Evolutionary conservation across 495 filamentous ascomycete genomes (phyloP).

Genomic region (Margaritispora aquatica): DNA sequence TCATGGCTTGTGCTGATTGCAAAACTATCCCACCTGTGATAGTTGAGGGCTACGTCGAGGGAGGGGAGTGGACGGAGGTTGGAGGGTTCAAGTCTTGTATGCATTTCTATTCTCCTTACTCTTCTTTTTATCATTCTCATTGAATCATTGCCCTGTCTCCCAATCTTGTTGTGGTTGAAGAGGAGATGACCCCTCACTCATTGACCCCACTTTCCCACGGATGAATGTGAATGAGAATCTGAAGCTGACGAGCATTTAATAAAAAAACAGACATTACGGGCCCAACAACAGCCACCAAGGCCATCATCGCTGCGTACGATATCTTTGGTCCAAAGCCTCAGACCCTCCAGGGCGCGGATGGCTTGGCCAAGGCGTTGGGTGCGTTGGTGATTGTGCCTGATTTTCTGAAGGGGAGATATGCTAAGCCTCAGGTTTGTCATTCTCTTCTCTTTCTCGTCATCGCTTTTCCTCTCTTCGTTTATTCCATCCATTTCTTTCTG

Average conservation of each 20-base stretch:
- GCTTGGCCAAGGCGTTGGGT: conserved; percentile 33
- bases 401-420: conserved; percentile 34
- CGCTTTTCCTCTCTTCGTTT: not conserved
- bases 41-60: conserved; percentile 36
- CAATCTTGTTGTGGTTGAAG: not conserved
- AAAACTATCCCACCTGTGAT: conserved; percentile 44
- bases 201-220: not conserved
- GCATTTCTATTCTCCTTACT: conserved; percentile 2
- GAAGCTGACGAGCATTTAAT: not conserved
- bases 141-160: not conserved
- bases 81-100: conserved; percentile 44
- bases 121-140: not conserved
- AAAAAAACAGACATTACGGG: conserved; percentile 37
- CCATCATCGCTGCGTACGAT: conserved; percentile 46
- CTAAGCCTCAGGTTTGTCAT: not conserved
- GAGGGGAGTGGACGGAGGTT: conserved; percentile 28
- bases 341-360: conserved; percentile 50
- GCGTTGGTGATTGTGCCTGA: conserved; percentile 40
- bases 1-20: conserved; percentile 34
- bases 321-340: conserved; percentile 46
- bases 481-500: not conserved
- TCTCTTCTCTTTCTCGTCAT: not conserved
- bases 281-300: conserved; percentile 27
- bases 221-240: no score
- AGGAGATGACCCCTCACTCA: not conserved